These are phyloP conservation scores for Naganishia albida DNA, from an alignment of 1,284 basidiomycete genomes.

Conservation along the genomic window DNA sequence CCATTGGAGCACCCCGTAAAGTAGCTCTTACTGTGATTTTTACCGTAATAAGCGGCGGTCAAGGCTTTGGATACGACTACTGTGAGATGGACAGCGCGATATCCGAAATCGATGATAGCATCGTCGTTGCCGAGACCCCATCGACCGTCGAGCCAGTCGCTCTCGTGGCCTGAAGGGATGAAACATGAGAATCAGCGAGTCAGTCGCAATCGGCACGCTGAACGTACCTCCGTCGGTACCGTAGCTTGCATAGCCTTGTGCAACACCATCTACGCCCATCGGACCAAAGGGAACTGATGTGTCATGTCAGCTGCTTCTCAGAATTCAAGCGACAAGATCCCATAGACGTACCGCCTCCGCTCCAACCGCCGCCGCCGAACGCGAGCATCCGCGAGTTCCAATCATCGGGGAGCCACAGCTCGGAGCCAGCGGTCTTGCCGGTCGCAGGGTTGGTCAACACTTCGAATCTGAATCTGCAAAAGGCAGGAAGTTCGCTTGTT, in stretches of 20 bases:
- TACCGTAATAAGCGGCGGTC: constrained; percentile 11
- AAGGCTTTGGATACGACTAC: constrained; percentile 5
- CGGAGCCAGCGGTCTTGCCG: constrained; percentile 3
- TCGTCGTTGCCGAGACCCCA: constrained; percentile 23
- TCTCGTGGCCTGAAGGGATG: constrained; percentile 5
- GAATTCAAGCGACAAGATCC: too few species aligned
- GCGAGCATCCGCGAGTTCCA: constrained; percentile 22
- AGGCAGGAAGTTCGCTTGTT: not conserved
- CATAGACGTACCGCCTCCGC: constrained; percentile 24
- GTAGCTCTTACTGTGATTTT: constrained; percentile 12
- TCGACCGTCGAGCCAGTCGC: constrained; percentile 4
- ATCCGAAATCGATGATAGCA: constrained; percentile 22
- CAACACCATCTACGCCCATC: constrained; percentile 2
- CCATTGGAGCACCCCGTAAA: constrained; percentile 18
- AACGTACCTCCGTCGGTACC: constrained; percentile 18
- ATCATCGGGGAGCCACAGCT: constrained; percentile 24
- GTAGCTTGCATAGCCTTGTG: constrained; percentile 15
- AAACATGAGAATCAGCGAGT: not conserved
- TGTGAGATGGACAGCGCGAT: constrained; percentile 20
- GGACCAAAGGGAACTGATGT: constrained; percentile 12
- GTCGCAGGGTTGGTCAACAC: constrained; percentile 21
- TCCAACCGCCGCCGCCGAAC: constrained; percentile 18
- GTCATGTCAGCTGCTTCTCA: too few species aligned
- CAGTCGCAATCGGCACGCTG: not conserved
- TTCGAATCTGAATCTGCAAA: constrained; percentile 10